Base-by-base conservation (phyloP, 106 monocot species). In the Acorus calamus region DNA sequence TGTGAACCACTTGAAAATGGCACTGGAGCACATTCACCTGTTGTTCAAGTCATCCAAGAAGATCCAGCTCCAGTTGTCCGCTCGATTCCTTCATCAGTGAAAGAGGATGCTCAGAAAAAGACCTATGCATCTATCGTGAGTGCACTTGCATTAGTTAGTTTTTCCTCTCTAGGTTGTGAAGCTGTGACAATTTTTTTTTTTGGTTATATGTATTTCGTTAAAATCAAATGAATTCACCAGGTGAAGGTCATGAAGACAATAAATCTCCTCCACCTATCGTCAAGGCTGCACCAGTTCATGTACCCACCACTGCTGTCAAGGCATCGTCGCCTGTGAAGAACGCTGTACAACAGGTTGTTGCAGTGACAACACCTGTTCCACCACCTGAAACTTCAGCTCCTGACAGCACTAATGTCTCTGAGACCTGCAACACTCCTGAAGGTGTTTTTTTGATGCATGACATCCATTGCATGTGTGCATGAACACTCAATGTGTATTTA, bases 91-190 rank as follows among this genome's bases (percentile, higher is more conserved):
- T 8, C 64, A 50, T 63, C 44, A 4, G 11, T 44, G 11, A 55
- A 65, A 50, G 72, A 64, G 42, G 64, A 64, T 12, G 28, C 12
- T 0, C 74, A 77, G 42, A 89, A 86, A 66, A 85, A 83, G 73
- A 82, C 89, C 60, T 89, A 89, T 80, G 83, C 83, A 52, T 74
- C 74, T 56, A 79, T 83, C 69, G 83, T 83, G 65, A 78, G 11
- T 64, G 11, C 46, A 47, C 44, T 45, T 64, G 8, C 8, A 12
- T 47, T 64, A 6, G 13, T 8, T 64, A 47, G 50, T 64, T 3
- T 6, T 64, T 64, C 11, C 12, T 10, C 4, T 64, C 12, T 64
- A 14, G 11, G 14, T 48, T 64, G 49, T 4, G n/a, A n/a, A n/a
- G n/a, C n/a, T n/a, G n/a, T n/a, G n/a, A 50, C 12, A 6, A 50